A percentile compares a stretch with the other conserved stretches of the same genome.
Conservation (phyloP, 2,329 filamentous ascomycete species). For the Diplodia intermedia region DNA sequence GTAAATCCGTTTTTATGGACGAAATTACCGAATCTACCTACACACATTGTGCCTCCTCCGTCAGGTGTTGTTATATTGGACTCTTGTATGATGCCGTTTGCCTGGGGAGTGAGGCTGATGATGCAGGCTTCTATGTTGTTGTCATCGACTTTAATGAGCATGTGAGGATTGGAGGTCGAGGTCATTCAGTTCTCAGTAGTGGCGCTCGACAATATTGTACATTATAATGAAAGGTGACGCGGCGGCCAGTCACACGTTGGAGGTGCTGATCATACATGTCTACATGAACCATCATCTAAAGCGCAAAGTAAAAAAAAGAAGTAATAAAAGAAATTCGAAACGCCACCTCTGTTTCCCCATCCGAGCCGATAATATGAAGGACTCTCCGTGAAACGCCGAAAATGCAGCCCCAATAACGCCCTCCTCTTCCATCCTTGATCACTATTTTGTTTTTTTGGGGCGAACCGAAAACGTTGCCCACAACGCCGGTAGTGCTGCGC, state of each 20-base stretch:
- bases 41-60: slow-evolving; percentile 1
- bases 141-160: background rate
- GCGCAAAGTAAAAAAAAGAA: slow-evolving; percentile 1
- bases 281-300: slow-evolving; percentile 1
- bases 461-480: background rate
- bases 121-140: slow-evolving; percentile 2
- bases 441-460: background rate
- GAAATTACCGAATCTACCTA: slow-evolving; percentile 3
- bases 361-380: background rate
- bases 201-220: background rate
- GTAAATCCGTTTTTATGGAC: background rate
- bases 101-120: background rate
- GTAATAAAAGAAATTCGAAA: background rate
- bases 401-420: background rate
- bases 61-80: background rate
- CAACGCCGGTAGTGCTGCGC: background rate
- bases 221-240: background rate
- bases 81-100: background rate
- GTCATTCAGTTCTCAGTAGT: background rate
- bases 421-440: background rate
- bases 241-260: background rate
- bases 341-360: background rate
- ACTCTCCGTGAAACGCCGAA: background rate
- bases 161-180: background rate
- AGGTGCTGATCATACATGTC: background rate